These are phyloP conservation scores for Yarrowia porcina DNA, from an alignment of 805 yeast genomes.

Conservation along the genomic window DNA sequence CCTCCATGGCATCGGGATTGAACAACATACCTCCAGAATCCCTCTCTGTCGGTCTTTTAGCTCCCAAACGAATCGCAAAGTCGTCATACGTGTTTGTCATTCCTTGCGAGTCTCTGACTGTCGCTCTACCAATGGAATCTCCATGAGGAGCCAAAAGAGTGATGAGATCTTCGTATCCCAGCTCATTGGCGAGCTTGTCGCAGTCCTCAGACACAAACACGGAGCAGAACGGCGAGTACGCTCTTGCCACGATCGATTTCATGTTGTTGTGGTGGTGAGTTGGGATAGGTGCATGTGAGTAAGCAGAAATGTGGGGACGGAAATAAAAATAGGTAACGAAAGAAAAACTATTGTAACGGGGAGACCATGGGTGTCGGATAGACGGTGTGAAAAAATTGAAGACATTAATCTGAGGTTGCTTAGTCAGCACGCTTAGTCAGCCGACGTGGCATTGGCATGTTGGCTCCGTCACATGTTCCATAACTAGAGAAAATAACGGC, in stretches of 20 bases:
- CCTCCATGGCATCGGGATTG: slow-evolving; percentile 26
- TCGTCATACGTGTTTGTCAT: slow-evolving; percentile 50
- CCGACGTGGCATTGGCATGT: no score
- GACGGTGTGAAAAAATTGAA: no score
- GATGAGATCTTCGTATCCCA: slow-evolving; percentile 45
- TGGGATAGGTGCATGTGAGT: not conserved
- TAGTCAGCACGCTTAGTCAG: no score
- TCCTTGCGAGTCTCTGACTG: slow-evolving; percentile 50
- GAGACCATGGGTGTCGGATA: no score
- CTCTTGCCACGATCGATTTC: slow-evolving; percentile 46
- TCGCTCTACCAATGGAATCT: slow-evolving; percentile 45
- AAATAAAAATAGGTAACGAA: no score
- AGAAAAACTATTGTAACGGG: no score
- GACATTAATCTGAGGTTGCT: no score
- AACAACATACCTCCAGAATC: slow-evolving; percentile 28
- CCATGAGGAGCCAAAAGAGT: slow-evolving; percentile 53
- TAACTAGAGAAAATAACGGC: no score
- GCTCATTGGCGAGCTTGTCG: slow-evolving; percentile 43
- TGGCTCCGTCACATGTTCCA: no score
- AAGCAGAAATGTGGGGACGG: no score
- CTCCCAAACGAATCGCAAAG: slow-evolving; percentile 44
- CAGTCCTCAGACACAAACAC: slow-evolving; percentile 43
- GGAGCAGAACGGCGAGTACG: slow-evolving; percentile 39
- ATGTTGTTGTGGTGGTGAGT: slow-evolving; percentile 30
- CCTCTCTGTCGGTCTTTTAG: slow-evolving; percentile 40